A percentile compares a stretch with the other conserved stretches of the same genome.
Conservation (phyloP, 305 asterid species). For the Fraxinus sp. region DNA sequence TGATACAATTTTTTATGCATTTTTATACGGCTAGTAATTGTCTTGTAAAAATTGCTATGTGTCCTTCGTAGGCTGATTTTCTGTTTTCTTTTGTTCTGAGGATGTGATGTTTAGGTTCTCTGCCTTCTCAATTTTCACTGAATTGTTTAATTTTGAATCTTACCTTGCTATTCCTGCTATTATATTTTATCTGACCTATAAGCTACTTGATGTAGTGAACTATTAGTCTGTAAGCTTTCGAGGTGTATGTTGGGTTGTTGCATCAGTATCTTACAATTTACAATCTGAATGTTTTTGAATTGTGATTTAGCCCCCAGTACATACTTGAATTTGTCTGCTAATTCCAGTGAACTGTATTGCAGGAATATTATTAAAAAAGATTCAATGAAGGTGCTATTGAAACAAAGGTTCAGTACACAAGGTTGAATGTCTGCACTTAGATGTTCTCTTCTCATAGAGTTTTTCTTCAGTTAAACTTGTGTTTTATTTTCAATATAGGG, state of each 20-base stretch:
- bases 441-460: conserved; percentile 20
- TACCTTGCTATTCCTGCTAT: conserved; percentile 1
- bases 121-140: neutral
- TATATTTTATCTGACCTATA: neutral
- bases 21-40: neutral
- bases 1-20: neutral
- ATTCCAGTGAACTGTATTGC: conserved; percentile 28
- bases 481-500: neutral
- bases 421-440: conserved; percentile 20
- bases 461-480: conserved; percentile 4
- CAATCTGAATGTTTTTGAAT: conserved; percentile 5
- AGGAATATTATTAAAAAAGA: conserved; percentile 71
- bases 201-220: neutral
- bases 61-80: neutral
- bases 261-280: neutral
- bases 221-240: neutral
- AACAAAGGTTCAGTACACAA: conserved; percentile 42
- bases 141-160: conserved; percentile 1
- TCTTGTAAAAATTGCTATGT: neutral
- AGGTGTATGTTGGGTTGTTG: neutral
- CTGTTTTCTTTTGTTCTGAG: neutral
- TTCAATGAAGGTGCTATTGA: conserved; percentile 60
- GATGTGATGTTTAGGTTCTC: conserved; percentile 3
- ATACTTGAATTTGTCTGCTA: conserved; percentile 15
- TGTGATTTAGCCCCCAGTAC: conserved; percentile 9